These are phyloP conservation scores for Huntiella moniliformis DNA, from an alignment of 2,329 filamentous ascomycete species.

Conservation along the genomic window DNA sequence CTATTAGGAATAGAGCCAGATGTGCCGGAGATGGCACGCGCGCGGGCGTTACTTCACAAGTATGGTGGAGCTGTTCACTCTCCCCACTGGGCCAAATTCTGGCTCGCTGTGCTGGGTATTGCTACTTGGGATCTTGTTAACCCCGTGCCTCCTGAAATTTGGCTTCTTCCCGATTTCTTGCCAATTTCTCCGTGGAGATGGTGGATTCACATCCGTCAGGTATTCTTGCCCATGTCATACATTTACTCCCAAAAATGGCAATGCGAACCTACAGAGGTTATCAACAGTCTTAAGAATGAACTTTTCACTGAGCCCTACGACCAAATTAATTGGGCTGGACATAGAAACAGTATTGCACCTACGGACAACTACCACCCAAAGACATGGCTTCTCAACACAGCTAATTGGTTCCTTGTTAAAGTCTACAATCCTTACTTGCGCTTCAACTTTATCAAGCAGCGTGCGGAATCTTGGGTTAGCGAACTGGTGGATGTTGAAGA, in stretches of 20 bases:
- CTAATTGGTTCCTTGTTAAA: conserved; percentile 62
- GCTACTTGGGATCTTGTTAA: conserved; percentile 86
- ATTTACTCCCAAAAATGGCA: conserved; percentile 70
- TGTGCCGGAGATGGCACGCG: conserved; percentile 69
- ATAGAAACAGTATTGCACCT: conserved; percentile 66
- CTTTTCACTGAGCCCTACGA: conserved; percentile 64
- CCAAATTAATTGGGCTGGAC: conserved; percentile 53
- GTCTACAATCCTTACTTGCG: conserved; percentile 68
- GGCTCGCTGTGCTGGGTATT: conserved; percentile 70
- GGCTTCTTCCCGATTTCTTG: conserved; percentile 81
- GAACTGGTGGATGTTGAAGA: conserved; percentile 80
- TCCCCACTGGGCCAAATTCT: conserved; percentile 96
- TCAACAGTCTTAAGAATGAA: conserved; percentile 56
- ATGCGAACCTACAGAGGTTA: conserved; percentile 56
- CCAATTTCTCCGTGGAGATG: conserved; percentile 82
- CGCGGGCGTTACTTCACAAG: conserved; percentile 62
- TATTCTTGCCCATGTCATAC: conserved; percentile 86
- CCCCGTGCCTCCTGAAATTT: conserved; percentile 80
- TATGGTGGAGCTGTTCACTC: conserved; percentile 67
- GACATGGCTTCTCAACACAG: conserved; percentile 56
- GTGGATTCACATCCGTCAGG: conserved; percentile 97
- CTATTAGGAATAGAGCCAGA: conserved; percentile 70
- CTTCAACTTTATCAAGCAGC: conserved; percentile 41
- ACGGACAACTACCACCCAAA: conserved; percentile 90
- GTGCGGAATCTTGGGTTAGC: conserved; percentile 65